Evolutionary conservation across 73 alveolate genomes (phyloP), one percentile per base, ranked within the genome.

Genomic region (Paramecium caudatum): DNA sequence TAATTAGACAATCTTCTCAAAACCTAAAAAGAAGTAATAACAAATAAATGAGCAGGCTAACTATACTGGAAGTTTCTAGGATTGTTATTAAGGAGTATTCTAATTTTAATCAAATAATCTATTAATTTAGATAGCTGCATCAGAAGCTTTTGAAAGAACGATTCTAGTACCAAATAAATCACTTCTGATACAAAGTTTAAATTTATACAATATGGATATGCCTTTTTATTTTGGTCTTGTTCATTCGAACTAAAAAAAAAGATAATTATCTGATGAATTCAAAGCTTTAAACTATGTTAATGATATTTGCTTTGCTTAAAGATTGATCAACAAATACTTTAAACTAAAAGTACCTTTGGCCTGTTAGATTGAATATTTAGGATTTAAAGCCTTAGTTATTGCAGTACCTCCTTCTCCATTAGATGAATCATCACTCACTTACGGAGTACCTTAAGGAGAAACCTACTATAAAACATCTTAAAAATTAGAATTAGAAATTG

Each of bases 231-330:
- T 27, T 55, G 80, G 80, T 27, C 17, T 41, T 10, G 46, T 74
- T 0, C 88, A 74, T 74, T 74, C 69, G 16, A 41, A 37, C 43
- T 41, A n/a, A 3, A 39, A 74, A 16, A 74, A 74, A 74, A 4
- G 88, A 74, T 27, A 74, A 37, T 19, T 74, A 13, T 74, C 88
- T 9, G 88, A 74, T 41, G 88, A 74, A 74, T 74, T 74, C 46
- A 36, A 74, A 16, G 43, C 88, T 12, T 74, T 74, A 19, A 45
- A 74, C 17, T 74, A 74, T 74, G 8, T 74, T 2, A 74, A 74
- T 74, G 88, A 74, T 19, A 74, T 74, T 16, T 74, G 88, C 19
- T 74, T 37, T 41, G 16, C 88, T 16, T 17, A 27, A 37, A 74
- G 68, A 74, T 74, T 37, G 7, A n/a, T 41, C 0, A 39, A 74